Evolutionary conservation across 2,329 filamentous ascomycete species (phyloP).

Genomic region (Chalaropsis ovoidea): DNA sequence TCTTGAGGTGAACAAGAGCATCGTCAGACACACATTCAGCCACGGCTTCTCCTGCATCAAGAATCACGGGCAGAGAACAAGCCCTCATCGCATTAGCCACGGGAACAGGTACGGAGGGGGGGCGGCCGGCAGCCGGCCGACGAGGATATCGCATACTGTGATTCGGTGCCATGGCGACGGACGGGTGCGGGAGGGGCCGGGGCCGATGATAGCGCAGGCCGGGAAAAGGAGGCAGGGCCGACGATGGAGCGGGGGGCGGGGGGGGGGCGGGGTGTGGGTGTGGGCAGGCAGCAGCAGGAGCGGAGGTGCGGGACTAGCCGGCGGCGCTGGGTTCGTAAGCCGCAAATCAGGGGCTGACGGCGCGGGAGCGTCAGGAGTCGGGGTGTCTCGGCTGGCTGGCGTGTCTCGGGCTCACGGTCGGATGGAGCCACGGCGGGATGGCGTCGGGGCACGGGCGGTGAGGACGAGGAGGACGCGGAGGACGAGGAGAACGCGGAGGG

Average conservation of each 20-base stretch:
- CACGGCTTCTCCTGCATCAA: conserved; percentile 39
- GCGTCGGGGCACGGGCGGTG: background rate
- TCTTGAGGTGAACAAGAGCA: conserved; percentile 78
- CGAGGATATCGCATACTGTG: conserved; percentile 21
- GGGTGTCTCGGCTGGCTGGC: background rate
- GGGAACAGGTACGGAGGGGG: background rate
- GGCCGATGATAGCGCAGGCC: background rate
- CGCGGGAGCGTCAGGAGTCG: background rate
- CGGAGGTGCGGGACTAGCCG: background rate
- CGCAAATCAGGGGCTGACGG: background rate
- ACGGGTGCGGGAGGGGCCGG: background rate
- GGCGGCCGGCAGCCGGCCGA: background rate
- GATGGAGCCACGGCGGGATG: background rate
- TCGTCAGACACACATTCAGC: conserved; percentile 79
- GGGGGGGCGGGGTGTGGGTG: too few relatives aligned
- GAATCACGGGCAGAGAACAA: conserved; percentile 11
- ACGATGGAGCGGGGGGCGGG: background rate
- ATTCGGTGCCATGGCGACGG: conserved; percentile 24
- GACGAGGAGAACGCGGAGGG: background rate
- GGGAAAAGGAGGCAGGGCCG: background rate
- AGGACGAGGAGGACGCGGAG: background rate
- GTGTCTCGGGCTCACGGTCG: background rate
- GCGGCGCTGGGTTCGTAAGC: background rate
- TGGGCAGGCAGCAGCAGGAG: too few relatives aligned
- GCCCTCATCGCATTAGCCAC: conserved; percentile 4